Percentiles rank a stretch among this genome's conserved stretches.
These are phyloP conservation scores for Cystobasidium sp. DNA, from an alignment of 1,284 basidiomycete species.

Conservation along the genomic window DNA sequence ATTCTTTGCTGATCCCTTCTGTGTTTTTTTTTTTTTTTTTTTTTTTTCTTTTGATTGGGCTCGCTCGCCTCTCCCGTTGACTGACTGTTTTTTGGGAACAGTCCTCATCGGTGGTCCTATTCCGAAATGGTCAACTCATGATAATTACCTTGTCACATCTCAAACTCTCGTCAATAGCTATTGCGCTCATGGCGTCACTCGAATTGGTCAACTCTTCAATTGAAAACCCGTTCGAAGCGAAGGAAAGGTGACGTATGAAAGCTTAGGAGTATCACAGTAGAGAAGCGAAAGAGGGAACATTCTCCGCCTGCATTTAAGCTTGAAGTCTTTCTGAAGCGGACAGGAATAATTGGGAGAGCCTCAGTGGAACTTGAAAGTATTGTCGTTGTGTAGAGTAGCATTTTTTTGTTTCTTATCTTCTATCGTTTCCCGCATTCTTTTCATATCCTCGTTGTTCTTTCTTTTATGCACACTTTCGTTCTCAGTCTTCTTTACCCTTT, in stretches of 20 bases:
- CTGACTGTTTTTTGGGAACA: background rate
- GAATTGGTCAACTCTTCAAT: constrained; percentile 43
- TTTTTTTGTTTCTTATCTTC: background rate
- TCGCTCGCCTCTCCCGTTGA: background rate
- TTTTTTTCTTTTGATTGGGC: background rate
- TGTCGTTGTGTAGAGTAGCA: background rate
- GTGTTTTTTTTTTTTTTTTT: no score
- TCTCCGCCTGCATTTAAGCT: background rate
- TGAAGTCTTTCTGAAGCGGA: no score
- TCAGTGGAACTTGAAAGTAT: background rate
- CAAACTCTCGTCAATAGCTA: constrained; percentile 30
- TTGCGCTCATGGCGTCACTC: constrained; percentile 33
- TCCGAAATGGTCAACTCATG: constrained; percentile 38
- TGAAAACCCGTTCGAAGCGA: background rate
- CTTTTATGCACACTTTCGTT: no score
- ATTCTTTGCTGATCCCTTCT: no score
- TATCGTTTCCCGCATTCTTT: background rate
- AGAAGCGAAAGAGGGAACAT: background rate
- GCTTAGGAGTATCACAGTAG: background rate
- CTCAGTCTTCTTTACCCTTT: no score
- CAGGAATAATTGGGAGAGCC: no score
- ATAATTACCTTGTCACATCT: constrained; percentile 43
- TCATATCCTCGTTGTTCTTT: no score
- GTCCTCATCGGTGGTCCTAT: constrained; percentile 39
- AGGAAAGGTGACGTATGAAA: background rate